Conservation (phyloP, 768 basidiomycete species). For the Pisolithus marmoratus region DNA sequence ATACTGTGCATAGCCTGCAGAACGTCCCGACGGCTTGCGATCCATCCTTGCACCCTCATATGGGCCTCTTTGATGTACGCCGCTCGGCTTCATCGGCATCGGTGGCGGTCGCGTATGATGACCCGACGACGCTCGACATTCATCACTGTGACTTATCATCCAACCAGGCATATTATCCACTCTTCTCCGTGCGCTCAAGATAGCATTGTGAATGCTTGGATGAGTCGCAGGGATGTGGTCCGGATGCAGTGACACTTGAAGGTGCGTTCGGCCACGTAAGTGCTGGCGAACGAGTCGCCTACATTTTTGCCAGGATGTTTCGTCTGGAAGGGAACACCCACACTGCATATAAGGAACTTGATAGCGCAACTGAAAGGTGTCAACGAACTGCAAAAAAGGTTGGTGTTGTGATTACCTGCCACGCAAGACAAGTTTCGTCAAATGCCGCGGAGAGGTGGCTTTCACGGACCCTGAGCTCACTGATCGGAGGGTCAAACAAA, state of each 20-base stretch:
- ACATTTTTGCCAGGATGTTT: constrained; percentile 39
- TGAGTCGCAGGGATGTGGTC: constrained; percentile 47
- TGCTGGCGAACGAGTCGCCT: constrained; percentile 26
- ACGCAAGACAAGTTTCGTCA: constrained; percentile 47
- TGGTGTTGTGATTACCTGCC: constrained; percentile 32
- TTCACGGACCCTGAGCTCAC: constrained; percentile 48
- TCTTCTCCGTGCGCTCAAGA: constrained; percentile 27
- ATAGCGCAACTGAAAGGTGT: constrained; percentile 35
- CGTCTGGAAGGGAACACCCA: constrained; percentile 49
- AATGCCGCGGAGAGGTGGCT: constrained; percentile 38
- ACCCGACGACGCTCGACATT: neutral
- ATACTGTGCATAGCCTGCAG: neutral
- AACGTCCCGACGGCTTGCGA: neutral
- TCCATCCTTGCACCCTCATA: neutral
- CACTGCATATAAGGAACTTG: constrained; percentile 51
- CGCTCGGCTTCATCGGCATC: neutral
- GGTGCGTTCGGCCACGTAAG: constrained; percentile 16
- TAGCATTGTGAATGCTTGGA: constrained; percentile 49
- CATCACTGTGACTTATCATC: neutral
- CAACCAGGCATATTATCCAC: neutral
- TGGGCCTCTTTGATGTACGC: neutral
- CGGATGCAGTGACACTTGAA: constrained; percentile 27
- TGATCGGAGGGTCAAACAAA: constrained; percentile 16
- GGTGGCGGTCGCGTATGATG: neutral
- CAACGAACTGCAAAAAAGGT: neutral